Evolutionary conservation across 2,329 filamentous ascomycete genomes (phyloP).

Genomic region (Arachnomyces sp.): DNA sequence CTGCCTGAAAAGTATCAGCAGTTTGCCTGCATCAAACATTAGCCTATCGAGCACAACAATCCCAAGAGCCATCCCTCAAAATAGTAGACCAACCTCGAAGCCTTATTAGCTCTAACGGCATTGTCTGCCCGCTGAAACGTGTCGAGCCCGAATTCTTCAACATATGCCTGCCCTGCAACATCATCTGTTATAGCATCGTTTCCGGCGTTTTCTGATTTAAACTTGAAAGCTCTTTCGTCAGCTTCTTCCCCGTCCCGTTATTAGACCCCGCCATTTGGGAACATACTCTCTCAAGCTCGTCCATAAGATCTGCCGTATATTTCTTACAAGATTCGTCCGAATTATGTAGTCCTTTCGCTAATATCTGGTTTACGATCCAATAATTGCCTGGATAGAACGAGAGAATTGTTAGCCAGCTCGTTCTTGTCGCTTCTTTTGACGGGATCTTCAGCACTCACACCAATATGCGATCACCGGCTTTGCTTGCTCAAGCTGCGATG

Average conservation of each 20-base stretch:
- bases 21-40: conserved; percentile 58
- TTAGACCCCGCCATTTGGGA: neutral
- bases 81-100: conserved; percentile 55
- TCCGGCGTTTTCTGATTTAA: conserved; percentile 62
- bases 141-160: conserved; percentile 88
- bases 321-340: conserved; percentile 67
- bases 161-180: conserved; percentile 76
- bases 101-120: conserved; percentile 73
- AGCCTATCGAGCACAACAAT: neutral
- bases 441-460: conserved; percentile 60
- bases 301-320: conserved; percentile 81
- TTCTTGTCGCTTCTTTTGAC: neutral
- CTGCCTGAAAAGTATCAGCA: conserved; percentile 86
- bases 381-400: conserved; percentile 62
- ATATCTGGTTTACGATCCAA: conserved; percentile 87
- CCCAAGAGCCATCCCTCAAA: neutral
- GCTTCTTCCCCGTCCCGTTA: neutral
- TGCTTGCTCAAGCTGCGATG: conserved; percentile 71
- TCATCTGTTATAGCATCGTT: conserved; percentile 86
- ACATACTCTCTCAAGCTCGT: conserved; percentile 72
- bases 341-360: conserved; percentile 70
- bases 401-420: neutral
- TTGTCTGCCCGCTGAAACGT: conserved; percentile 79
- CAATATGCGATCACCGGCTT: conserved; percentile 91
- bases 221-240: conserved; percentile 35